A percentile compares a stretch with the other conserved stretches of the same genome.
Evolutionary conservation across 2,329 filamentous ascomycete genomes (phyloP).

Genomic region (Neocucurbitaria cava): DNA sequence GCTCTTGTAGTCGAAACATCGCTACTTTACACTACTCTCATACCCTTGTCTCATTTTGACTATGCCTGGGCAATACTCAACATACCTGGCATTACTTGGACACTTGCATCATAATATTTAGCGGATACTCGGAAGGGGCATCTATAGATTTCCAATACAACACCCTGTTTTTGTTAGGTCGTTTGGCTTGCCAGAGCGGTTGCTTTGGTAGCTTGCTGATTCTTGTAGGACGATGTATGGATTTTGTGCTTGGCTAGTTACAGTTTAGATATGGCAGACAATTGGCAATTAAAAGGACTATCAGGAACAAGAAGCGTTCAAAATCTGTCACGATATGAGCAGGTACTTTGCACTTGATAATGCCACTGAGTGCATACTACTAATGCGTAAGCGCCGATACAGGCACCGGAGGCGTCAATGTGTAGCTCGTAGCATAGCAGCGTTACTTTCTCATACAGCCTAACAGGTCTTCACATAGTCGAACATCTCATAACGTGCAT

Average conservation of each 20-base stretch:
- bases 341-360: too few relatives aligned
- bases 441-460: neutral
- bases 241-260: conserved; percentile 22
- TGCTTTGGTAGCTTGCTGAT: conserved; percentile 9
- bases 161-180: conserved; percentile 1
- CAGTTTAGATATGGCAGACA: conserved; percentile 16
- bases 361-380: too few relatives aligned
- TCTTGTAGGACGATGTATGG: conserved; percentile 24
- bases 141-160: conserved; percentile 20
- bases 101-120: conserved; percentile 19
- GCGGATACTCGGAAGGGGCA: conserved; percentile 6
- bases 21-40: conserved; percentile 2
- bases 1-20: conserved; percentile 57
- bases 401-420: neutral
- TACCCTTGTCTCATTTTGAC: conserved; percentile 6
- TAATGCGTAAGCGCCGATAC: neutral
- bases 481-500: conserved; percentile 25
- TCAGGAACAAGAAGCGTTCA: too few relatives aligned
- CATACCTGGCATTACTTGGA: conserved; percentile 15
- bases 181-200: conserved; percentile 23
- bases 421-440: neutral
- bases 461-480: conserved; percentile 16
- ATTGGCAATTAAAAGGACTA: conserved; percentile 5
- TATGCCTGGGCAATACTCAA: conserved; percentile 9
- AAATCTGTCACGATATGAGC: neutral